phyloP scores from a whole-genome alignment of 371 early-diverging fungal species.

The Actinomortierella wolfii region DNA sequence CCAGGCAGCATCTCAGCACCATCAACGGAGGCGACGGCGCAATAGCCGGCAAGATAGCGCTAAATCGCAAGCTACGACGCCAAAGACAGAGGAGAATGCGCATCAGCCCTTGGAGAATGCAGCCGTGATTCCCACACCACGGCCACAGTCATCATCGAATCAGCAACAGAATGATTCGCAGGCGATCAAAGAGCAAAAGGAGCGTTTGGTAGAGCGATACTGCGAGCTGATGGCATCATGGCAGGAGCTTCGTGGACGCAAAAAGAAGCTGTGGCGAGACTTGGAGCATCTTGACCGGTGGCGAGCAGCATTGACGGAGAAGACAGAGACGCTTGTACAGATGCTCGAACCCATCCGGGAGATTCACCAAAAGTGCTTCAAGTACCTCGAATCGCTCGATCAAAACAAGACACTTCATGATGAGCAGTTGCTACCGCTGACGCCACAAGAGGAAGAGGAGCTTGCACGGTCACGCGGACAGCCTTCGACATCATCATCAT shows the following conservation, averaged over 20 bases:
- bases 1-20: no score
- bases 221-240: constrained; percentile 21
- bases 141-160: no score
- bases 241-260: constrained; percentile 18
- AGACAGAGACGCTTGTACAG: constrained; percentile 38
- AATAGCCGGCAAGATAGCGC: no score
- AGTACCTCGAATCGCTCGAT: constrained; percentile 23
- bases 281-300: constrained; percentile 37
- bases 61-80: no score
- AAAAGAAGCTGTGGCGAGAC: constrained; percentile 42
- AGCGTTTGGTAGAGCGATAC: constrained; percentile 12
- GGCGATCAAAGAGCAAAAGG: constrained; percentile 35
- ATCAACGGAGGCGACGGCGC: no score
- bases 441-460: no score
- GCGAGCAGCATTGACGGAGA: constrained; percentile 7
- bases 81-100: no score
- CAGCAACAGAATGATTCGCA: constrained; percentile 9
- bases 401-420: constrained; percentile 1
- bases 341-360: constrained; percentile 44
- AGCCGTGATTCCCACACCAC: no score
- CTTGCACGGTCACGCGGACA: no score
- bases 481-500: not conserved
- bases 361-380: constrained; percentile 35
- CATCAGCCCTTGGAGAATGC: no score
- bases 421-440: no score